These are phyloP conservation scores for Alternaria conjuncta DNA, from an alignment of 2,329 filamentous ascomycete genomes.

Conservation along the genomic window DNA sequence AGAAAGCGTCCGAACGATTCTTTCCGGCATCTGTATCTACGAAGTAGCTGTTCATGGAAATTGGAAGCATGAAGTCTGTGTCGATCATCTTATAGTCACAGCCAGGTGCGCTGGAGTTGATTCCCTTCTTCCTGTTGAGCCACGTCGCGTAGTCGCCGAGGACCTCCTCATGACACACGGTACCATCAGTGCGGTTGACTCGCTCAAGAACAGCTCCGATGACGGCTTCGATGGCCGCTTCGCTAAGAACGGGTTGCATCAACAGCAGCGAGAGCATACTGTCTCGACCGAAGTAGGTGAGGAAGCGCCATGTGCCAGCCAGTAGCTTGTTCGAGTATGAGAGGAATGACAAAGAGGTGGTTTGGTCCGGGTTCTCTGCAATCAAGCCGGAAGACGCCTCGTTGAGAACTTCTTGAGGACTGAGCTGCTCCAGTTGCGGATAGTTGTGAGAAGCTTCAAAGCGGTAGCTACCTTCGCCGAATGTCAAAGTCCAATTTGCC, in stretches of 20 bases:
- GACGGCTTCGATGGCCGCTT: slow-evolving; percentile 66
- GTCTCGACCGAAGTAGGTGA: slow-evolving; percentile 72
- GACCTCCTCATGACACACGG: slow-evolving; percentile 69
- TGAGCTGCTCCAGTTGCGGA: slow-evolving; percentile 64
- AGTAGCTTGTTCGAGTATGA: slow-evolving; percentile 69
- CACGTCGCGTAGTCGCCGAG: slow-evolving; percentile 71
- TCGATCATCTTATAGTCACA: slow-evolving; percentile 70
- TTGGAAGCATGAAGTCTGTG: slow-evolving; percentile 66
- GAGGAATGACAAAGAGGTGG: slow-evolving; percentile 65
- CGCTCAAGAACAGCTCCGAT: slow-evolving; percentile 67
- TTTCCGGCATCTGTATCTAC: slow-evolving; percentile 54
- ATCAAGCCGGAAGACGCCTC: slow-evolving; percentile 56
- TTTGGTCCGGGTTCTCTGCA: slow-evolving; percentile 54
- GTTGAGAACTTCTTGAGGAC: slow-evolving; percentile 58
- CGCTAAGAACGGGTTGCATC: slow-evolving; percentile 64
- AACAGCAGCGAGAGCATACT: slow-evolving; percentile 67
- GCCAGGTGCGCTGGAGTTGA: slow-evolving; percentile 59
- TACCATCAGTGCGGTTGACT: slow-evolving; percentile 65
- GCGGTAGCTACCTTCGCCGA: slow-evolving; percentile 62
- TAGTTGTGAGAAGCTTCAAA: slow-evolving; percentile 69
- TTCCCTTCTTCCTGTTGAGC: slow-evolving; percentile 61
- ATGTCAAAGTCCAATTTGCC: slow-evolving; percentile 52
- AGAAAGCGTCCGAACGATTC: slow-evolving; percentile 45
- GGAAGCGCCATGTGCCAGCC: slow-evolving; percentile 69
- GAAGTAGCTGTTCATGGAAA: slow-evolving; percentile 66